phyloP scores from a whole-genome alignment of 306 rosid species.

The Trichosanthes cucumerina region DNA sequence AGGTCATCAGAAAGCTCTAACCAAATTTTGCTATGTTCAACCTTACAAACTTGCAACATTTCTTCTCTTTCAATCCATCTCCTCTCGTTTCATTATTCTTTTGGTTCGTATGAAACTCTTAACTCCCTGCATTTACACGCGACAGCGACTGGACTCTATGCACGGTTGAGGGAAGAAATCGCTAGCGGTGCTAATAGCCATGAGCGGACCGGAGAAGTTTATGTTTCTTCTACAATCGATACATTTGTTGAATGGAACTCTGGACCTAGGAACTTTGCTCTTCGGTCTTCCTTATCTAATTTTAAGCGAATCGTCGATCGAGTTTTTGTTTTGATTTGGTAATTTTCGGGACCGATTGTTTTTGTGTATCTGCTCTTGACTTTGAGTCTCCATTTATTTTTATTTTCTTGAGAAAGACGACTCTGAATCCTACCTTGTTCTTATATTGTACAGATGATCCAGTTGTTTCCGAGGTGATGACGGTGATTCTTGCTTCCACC shows the following conservation, averaged over 20 bases:
- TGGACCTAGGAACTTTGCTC: background rate
- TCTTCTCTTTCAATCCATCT: background rate
- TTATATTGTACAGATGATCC: background rate
- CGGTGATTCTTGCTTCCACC: background rate
- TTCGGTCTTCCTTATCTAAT: background rate
- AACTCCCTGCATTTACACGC: background rate
- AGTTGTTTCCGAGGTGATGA: background rate
- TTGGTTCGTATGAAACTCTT: background rate
- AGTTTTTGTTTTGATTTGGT: background rate
- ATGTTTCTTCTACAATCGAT: background rate
- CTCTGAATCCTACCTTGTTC: background rate
- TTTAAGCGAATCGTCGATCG: background rate
- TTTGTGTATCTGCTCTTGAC: background rate
- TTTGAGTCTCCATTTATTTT: background rate
- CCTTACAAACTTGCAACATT: background rate
- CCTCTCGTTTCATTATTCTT: background rate
- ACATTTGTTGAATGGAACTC: background rate
- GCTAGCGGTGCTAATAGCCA: background rate
- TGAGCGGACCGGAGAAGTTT: background rate
- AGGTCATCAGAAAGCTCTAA: background rate
- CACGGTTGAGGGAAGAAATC: background rate
- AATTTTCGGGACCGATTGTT: background rate
- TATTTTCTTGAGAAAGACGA: background rate
- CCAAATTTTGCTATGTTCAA: background rate
- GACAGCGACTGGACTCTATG: background rate